Base-by-base conservation (phyloP, 306 rosid species). In the barrel medic (Medicago truncatula) region DNA sequence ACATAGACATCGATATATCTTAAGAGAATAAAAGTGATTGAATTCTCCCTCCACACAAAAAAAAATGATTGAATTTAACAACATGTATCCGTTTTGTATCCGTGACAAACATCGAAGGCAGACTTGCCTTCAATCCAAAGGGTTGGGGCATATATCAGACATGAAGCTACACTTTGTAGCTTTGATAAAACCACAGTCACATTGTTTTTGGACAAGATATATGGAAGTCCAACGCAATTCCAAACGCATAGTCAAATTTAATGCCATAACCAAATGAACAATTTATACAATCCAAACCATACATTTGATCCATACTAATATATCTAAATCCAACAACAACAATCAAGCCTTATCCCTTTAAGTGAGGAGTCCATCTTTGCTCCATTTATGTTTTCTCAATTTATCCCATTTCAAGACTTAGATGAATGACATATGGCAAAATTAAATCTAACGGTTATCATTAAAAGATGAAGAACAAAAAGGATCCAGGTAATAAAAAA, bases 191-290 rank as follows among this genome's bases (percentile, higher is more conserved):
- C 10, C 4, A 2, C 1, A 1, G 3, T 61, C 20, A n/a, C 18
- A 9, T 61, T 31, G 43, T 11, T 61, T 61, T 31, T 18, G 41
- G 18, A 31, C 67, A 61, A 4, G 2, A 31, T 12, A 61, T 31
- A 31, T n/a, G 16, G 43, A 61, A 28, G 41, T 61, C 18, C 43
- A 61, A 61, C 16, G 12, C 67, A 61, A 4, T 34, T 28, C 18
- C 41, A 61, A 61, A 61, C 21, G 31, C 9, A 14, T 61, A 7
- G 18, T 60, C 61, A 66, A 58, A 67, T 52, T 76, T 12, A 6
- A 9, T 23, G 18, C 68, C 2, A 36, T 41, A 61, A 9, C 46
- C 52, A 74, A 63, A 65, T 71, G 28, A 66, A 70, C 59, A 78
- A 70, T 11, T 6, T 6, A 71, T 39, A 41, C 46, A 36, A 13